phyloP scores from a whole-genome alignment of 768 basidiomycete genomes.

The Podaxis rugospora region DNA sequence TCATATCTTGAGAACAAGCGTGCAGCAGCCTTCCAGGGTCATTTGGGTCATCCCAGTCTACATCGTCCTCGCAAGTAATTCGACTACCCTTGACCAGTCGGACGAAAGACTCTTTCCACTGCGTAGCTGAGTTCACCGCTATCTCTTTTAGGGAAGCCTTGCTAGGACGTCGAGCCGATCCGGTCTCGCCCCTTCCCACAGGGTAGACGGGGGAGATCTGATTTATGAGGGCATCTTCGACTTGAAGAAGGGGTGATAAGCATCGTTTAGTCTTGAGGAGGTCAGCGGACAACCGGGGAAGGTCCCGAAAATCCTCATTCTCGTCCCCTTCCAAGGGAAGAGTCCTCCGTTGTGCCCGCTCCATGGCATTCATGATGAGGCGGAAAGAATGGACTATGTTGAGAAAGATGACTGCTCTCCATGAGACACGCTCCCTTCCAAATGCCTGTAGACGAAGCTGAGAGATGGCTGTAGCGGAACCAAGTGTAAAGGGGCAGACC shows the following conservation, averaged over 20 bases:
- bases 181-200: conserved; percentile 25
- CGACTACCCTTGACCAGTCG: conserved; percentile 17
- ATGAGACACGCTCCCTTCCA: conserved; percentile 54
- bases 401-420: conserved; percentile 66
- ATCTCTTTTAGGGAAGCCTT: conserved; percentile 34
- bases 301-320: conserved; percentile 18
- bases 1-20: conserved; percentile 62
- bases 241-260: conserved; percentile 54
- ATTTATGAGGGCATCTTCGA: conserved; percentile 57
- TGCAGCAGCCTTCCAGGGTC: conserved; percentile 57
- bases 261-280: conserved; percentile 53
- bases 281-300: conserved; percentile 35
- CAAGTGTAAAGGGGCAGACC: conserved; percentile 24
- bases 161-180: conserved; percentile 11
- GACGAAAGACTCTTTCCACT: conserved; percentile 50
- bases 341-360: conserved; percentile 23
- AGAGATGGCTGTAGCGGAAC: not conserved
- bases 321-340: conserved; percentile 18
- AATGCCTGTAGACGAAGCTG: conserved; percentile 36
- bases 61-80: conserved; percentile 23
- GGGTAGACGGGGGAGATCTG: conserved; percentile 48
- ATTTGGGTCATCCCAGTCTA: conserved; percentile 43
- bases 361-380: conserved; percentile 55
- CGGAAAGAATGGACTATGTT: conserved; percentile 68
- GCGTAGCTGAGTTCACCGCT: conserved; percentile 44